Evolutionary conservation across 2,329 filamentous ascomycete species (phyloP), one percentile per base, ranked within the genome.

Genomic region (Cladosporium cucumerinum): DNA sequence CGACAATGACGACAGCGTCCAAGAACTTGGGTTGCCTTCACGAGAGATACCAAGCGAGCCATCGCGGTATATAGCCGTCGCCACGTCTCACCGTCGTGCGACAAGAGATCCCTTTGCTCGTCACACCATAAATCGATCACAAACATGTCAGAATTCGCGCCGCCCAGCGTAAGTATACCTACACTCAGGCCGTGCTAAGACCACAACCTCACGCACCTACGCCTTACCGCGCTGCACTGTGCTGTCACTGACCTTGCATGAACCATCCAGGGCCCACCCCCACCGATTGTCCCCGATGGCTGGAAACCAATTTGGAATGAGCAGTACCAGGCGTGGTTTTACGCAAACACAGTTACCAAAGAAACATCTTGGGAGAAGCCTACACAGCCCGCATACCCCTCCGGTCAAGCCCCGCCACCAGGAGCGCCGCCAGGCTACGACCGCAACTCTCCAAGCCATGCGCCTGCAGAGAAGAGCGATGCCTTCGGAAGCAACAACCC

Each of bases 271-370:
- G 78, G 78, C 21, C 85, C 85, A 51, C 86, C 86, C 28, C 86
- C 86, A 30, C 86, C 86, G 16, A 86, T 85, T 16, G 79, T 87
- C 4, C 92, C 91, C 2, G 89, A 91, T 72, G 93, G 93, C 72
- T 97, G 92, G 91, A 88, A 91, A 73, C 89, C 89, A 12, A 86
- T 92, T 69, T 96, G 89, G 86, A 95, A 96, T 77, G 87, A 90
- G 0, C 88, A 95, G 74, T 97, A 97, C 81, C 89, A 89, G 73
- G 89, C 95, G 84, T 97, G 91, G 89, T 97, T 95, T 85, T 97
- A 91, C 80, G 90, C 97, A 66, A 95, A 97, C 80, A 86, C 90
- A 67, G 86, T 88, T 78, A 97, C 93, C 69, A 95, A 95, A 73
- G 85, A 90, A 75, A 96, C 93, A 5, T 90, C 94, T 84, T 97